phyloP scores from a whole-genome alignment of 495 filamentous ascomycete genomes.

The Penicillium steckii region DNA sequence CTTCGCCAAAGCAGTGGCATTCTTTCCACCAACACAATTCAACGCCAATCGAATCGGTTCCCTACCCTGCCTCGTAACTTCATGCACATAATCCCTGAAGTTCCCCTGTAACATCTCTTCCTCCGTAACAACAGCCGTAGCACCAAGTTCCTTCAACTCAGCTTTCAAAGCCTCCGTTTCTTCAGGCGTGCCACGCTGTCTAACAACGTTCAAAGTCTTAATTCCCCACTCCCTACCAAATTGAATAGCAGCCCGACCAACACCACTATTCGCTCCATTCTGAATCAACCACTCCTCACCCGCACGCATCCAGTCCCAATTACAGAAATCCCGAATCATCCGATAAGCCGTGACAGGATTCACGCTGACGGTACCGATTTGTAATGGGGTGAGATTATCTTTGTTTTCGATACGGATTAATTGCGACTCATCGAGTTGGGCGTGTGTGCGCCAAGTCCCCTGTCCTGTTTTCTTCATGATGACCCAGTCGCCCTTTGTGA shows the following conservation, averaged over 20 bases:
- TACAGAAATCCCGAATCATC: slow-evolving; percentile 83
- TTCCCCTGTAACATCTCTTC: slow-evolving; percentile 64
- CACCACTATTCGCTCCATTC: slow-evolving; percentile 93
- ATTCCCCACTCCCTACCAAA: slow-evolving; percentile 79
- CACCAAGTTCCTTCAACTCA: slow-evolving; percentile 69
- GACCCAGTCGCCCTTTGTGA: slow-evolving; percentile 82
- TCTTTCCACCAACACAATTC: slow-evolving; percentile 94
- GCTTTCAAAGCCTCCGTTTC: slow-evolving; percentile 65
- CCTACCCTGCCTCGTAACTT: slow-evolving; percentile 65
- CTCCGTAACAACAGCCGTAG: slow-evolving; percentile 81
- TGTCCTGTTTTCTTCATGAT: slow-evolving; percentile 77
- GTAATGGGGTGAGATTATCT: slow-evolving; percentile 64
- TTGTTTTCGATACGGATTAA: slow-evolving; percentile 67
- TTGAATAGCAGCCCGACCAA: slow-evolving; percentile 87
- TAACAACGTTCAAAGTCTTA: slow-evolving; percentile 81
- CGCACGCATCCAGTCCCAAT: slow-evolving; percentile 49
- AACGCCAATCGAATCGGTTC: slow-evolving; percentile 73
- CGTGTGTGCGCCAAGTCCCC: slow-evolving; percentile 93
- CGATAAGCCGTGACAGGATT: slow-evolving; percentile 93
- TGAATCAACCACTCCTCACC: slow-evolving; percentile 83
- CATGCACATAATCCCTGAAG: slow-evolving; percentile 62
- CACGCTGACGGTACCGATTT: slow-evolving; percentile 81
- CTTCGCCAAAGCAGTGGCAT: slow-evolving; percentile 70
- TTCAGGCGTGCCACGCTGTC: slow-evolving; percentile 59
- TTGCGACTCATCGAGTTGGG: slow-evolving; percentile 61